Base-by-base conservation (phyloP, 805 yeast genomes). In the Geotrichum ghanense region DNA sequence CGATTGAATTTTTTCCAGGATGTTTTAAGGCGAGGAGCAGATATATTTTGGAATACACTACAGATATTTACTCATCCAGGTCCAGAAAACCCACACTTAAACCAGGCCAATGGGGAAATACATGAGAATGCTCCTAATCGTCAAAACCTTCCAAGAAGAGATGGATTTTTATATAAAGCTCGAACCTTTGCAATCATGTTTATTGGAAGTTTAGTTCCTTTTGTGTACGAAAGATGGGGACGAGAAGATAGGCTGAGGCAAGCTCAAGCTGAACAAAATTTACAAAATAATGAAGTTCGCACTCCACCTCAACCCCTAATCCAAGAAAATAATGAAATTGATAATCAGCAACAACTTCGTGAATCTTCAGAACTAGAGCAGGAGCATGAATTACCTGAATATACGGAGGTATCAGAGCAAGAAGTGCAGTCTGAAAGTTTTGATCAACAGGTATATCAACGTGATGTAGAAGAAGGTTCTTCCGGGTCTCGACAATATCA, bases 171-270 rank as follows among this genome's bases (percentile, higher is more conserved):
- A n/a, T 19, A 31, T 5, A 31, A 31, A 19, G 37, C 16, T 12
- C 12, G 16, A 31, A 5, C 17, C 6, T 16, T 31, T 5, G 37
- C 16, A n/a, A n/a, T 31, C 14, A 31, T 31, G 14, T 31, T 31
- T 31, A 19, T 31, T 9, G 37, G 37, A 10, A 31, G 37, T 31
- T 12, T 31, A 31, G 19, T 31, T 6, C 37, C 37, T 16, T 31
- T 31, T 31, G 37, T 31, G 17, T 31, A 31, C 16, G 37, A 31
- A 31, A 31, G 37, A 31, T 31, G 37, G 37, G 37, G 19, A 31
- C 37, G 16, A 12, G 37, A 31, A 31, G 37, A 31, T 31, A 16
- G 14, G 16, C 16, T 31, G 17, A 9, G 37, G 16, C 5, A 19
- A 12, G 37, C 10, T 10, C 37, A 31, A n/a, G 37, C 37, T 5